These are phyloP conservation scores for Hemerocallis citrina DNA, from an alignment of 106 monocot genomes.

Conservation along the genomic window DNA sequence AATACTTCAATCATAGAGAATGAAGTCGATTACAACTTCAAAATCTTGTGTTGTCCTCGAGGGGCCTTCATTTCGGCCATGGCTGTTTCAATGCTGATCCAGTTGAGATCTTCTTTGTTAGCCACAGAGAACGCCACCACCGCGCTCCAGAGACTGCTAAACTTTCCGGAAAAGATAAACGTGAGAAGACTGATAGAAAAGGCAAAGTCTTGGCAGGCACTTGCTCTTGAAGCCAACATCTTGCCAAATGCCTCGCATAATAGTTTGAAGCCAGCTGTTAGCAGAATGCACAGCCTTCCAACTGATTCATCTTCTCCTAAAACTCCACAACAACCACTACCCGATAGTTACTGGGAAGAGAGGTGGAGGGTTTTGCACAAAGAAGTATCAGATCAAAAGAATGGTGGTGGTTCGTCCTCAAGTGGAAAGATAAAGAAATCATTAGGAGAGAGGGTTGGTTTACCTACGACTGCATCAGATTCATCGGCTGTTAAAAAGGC, in stretches of 20 bases:
- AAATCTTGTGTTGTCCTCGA: constrained; percentile 38
- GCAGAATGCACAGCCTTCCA: constrained; percentile 12
- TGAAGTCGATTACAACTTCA: constrained; percentile 25
- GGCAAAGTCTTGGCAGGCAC: constrained; percentile 48
- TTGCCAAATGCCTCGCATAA: constrained; percentile 7
- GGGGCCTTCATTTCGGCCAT: constrained; percentile 56
- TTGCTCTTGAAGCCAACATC: constrained; percentile 39
- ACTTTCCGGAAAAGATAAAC: constrained; percentile 55
- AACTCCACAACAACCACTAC: constrained; percentile 20
- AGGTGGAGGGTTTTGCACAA: constrained; percentile 63
- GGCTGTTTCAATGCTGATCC: constrained; percentile 70
- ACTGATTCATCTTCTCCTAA: constrained; percentile 17
- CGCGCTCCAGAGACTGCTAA: constrained; percentile 67
- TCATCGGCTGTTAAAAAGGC: constrained; percentile 17
- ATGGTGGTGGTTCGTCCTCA: constrained; percentile 10
- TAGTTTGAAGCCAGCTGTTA: background rate
- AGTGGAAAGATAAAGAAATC: constrained; percentile 10
- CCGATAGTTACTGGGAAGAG: constrained; percentile 74
- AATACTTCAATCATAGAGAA: constrained; percentile 25
- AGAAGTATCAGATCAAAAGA: constrained; percentile 23
- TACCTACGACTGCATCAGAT: constrained; percentile 37
- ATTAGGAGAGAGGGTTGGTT: constrained; percentile 7
- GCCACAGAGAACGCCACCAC: constrained; percentile 66
- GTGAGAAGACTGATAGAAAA: constrained; percentile 63
- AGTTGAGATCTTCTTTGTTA: constrained; percentile 53